Evolutionary conservation across 2,329 filamentous ascomycete genomes (phyloP).

Genomic region (Alternaria brassicicola): DNA sequence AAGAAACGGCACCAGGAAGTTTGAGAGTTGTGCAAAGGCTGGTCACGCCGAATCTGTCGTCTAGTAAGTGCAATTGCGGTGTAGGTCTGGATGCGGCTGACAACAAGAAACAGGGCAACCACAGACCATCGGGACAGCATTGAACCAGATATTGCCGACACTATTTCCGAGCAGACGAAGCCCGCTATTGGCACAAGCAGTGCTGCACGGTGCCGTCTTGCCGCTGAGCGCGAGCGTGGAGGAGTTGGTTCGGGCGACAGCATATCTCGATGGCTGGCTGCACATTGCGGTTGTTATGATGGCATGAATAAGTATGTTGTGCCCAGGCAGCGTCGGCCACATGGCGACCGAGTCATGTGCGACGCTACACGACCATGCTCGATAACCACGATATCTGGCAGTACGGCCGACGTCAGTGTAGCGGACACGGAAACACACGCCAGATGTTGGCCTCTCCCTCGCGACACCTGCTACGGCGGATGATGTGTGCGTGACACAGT

Average conservation of each 20-base stretch:
- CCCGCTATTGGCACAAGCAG: slow-evolving; percentile 79
- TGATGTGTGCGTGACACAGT: neutral
- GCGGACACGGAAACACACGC: neutral
- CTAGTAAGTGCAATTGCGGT: slow-evolving; percentile 34
- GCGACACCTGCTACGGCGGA: neutral
- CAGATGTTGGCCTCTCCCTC: neutral
- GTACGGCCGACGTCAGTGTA: neutral
- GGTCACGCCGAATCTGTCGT: slow-evolving; percentile 60
- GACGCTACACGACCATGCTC: slow-evolving; percentile 2
- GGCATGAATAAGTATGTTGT: slow-evolving; percentile 43
- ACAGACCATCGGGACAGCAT: slow-evolving; percentile 76
- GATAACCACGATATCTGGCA: slow-evolving; percentile 7
- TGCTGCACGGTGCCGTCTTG: slow-evolving; percentile 83
- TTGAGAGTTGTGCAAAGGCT: slow-evolving; percentile 71
- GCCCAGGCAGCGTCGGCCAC: neutral
- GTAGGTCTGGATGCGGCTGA: slow-evolving; percentile 18
- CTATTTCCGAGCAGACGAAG: slow-evolving; percentile 88
- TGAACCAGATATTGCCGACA: slow-evolving; percentile 75
- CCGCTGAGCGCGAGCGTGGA: slow-evolving; percentile 81
- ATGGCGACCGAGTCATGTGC: slow-evolving; percentile 9
- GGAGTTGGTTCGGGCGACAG: slow-evolving; percentile 79
- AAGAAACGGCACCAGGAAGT: slow-evolving; percentile 45
- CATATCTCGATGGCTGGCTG: slow-evolving; percentile 92
- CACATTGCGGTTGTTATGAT: slow-evolving; percentile 81
- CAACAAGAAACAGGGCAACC: slow-evolving; percentile 54